Base-by-base conservation (phyloP, 2,329 filamentous ascomycete species). In the Thielaviopsis populi region DNA sequence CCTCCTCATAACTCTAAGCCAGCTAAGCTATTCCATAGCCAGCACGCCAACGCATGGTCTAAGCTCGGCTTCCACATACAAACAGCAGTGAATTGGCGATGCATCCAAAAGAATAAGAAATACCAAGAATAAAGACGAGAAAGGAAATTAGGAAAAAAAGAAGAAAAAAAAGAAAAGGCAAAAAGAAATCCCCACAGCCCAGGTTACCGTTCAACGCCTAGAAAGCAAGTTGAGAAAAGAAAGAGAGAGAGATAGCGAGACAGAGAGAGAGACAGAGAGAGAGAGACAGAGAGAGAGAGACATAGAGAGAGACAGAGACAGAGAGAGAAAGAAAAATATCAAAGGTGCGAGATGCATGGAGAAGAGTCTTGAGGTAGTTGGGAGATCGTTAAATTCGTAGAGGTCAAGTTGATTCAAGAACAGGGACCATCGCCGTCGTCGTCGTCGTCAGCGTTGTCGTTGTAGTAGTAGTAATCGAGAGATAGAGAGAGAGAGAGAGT, bases 201-300 rank as follows among this genome's bases (percentile, higher is more conserved):
- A 56, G 48, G 61, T 56, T 42, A 63, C 61, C 61, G 50, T 56
- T 42, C 46, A 63, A 63, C 61, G 50, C 61, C 61, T 19, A 63
- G 61, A 63, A 54, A 40, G 50, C 48, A 63, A 56, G 53, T 56
- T 63, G 50, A 63, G 42, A 54, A 41, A 48, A 27, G n/a, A 62
- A 40, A 54, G 19, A 61, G 43, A 61, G 24, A 61, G 46, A 8
- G 46, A n/a, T n/a, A n/a, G n/a, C n/a, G n/a, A n/a, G n/a, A n/a
- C n/a, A 50, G 24, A 22, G 24, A 27, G 46, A 50, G 46, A 24
- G 46, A 24, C 11, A 61, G 30, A 37, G 41, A 11, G 40, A 19
- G 24, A 22, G 24, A 37, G 17, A 17, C n/a, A n/a, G n/a, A n/a
- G n/a, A 41, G 37, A 27, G n/a, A 62, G 24, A 54, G 19, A 61